Evolutionary conservation across 768 basidiomycete species (phyloP).

Genomic region (Amanita muscaria): DNA sequence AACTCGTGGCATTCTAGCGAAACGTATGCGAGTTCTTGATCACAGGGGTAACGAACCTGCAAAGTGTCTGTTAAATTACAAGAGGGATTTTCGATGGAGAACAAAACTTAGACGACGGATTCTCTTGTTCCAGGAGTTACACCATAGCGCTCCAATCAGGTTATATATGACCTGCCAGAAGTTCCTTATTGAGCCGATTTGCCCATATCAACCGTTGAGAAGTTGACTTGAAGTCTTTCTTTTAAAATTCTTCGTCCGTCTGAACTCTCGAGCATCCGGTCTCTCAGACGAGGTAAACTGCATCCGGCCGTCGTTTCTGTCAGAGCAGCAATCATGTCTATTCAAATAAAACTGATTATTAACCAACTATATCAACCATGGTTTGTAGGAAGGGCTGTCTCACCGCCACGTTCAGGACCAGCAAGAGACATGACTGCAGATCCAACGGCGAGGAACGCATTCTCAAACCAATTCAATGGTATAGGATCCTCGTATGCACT

Average conservation of each 20-base stretch:
- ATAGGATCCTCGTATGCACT: slow-evolving; percentile 73
- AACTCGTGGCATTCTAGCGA: slow-evolving; percentile 98
- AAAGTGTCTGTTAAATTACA: background rate
- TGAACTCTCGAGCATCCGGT: slow-evolving; percentile 63
- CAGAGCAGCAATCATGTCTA: slow-evolving; percentile 94
- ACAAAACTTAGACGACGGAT: slow-evolving; percentile 54
- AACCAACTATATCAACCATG: slow-evolving; percentile 1
- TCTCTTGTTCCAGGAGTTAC: slow-evolving; percentile 89
- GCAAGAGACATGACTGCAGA: no score
- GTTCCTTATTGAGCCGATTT: slow-evolving; percentile 61
- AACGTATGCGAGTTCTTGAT: slow-evolving; percentile 94
- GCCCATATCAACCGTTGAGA: slow-evolving; percentile 64
- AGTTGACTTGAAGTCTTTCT: slow-evolving; percentile 76
- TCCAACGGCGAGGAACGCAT: no score
- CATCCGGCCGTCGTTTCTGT: slow-evolving; percentile 88
- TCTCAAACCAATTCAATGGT: no score
- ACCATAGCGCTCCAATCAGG: slow-evolving; percentile 90
- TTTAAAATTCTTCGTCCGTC: slow-evolving; percentile 83
- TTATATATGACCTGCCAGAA: slow-evolving; percentile 78
- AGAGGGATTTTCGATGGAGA: slow-evolving; percentile 1
- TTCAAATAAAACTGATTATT: slow-evolving; percentile 5
- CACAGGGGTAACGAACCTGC: slow-evolving; percentile 90
- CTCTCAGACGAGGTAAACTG: slow-evolving; percentile 66
- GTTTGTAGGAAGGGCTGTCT: no score
- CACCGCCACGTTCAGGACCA: slow-evolving; percentile 77